Evolutionary conservation across 306 rosid species (phyloP), one percentile per base, ranked within the genome.

Genomic region (Malus asiatica): DNA sequence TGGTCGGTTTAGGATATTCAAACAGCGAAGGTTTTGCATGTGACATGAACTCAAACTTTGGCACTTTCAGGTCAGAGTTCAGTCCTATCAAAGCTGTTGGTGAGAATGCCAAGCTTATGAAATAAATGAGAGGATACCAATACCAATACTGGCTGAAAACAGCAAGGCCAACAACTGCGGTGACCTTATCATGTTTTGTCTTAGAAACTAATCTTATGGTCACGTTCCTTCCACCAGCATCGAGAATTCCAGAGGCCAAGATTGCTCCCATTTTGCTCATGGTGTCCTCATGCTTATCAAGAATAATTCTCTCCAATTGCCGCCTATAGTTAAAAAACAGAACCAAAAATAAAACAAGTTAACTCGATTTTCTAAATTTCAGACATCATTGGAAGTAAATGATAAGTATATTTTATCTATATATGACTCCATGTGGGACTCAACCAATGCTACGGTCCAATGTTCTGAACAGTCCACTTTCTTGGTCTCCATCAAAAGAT

Each of bases 191-290:
- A 82, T 95, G 98, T 79, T 95, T 95, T 68, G 97, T 86, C 88
- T 95, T 95, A 14, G 97, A 95, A 67, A 87, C 94, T 71, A 92
- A 78, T 75, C 94, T 85, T 62, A 95, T 87, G 67, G 97, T 95
- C 75, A 95, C 98, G 80, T 92, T 95, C 86, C 98, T 92, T 74
- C 98, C 98, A 69, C 98, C 98, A 11, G 98, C 98, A 83, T 95
- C 97, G 79, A 95, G 96, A 82, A 95, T 92, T 84, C 98, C 97
- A 4, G 98, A 87, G 60, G 98, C 98, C 84, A 95, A 88, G 73
- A 95, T 95, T 68, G 98, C 98, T 71, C 97, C 98, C 98, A 95
- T 95, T 87, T 95, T 95, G 92, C 98, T 92, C 97, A 95, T 95
- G 69, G 98, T 95, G 79, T 95, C 98, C 80, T 95, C 98, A 66